Evolutionary conservation across 495 filamentous ascomycete species (phyloP), one percentile per base, ranked within the genome.

Genomic region (Xylaria nigripes): DNA sequence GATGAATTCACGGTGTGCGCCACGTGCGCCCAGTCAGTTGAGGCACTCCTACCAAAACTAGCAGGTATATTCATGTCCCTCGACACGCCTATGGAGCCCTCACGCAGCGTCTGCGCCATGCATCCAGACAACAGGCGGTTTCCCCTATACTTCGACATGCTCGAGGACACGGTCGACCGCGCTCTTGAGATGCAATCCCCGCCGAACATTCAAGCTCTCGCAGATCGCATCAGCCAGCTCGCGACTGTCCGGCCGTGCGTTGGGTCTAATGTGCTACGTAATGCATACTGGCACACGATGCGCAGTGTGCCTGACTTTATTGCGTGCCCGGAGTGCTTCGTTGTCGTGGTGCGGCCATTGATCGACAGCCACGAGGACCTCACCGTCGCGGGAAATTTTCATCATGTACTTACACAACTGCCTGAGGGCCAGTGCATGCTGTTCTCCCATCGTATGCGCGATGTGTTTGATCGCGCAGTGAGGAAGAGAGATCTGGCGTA

Each of bases 391-490:
- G 67, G 72, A 0, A 73, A 76, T 54, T 83, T 90, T 61, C 76
- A 76, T 27, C 71, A 78, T 48, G 67, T 65, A 19, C 70, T 73
- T 24, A 70, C 77, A 50, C 65, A 64, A 4, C 67, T 66, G 19
- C 70, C 75, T 3, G 70, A 80, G 32, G 81, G 76, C 0, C 77
- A 76, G 18, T 93, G 88, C 60, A 85, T 88, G 67, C 70, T 91
- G 6, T 90, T 87, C 56, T 86, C 83, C n/a, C 68, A 76, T 9
- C 78, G 82, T n/a, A 90, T 90, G 83, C 75, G 86, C 38, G 68
- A 73, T 1, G 73, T 83, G 8, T 89, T 89, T 63, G 60, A 65
- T 16, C 72, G 78, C 18, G 83, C 84, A 2, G 77, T 84, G 45
- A 58, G 70, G 51, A 74, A 76, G 16, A 72, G 80, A 42, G 86